phyloP scores from a whole-genome alignment of 176 grass and related monocot species.

The Lolium multiflorum region DNA sequence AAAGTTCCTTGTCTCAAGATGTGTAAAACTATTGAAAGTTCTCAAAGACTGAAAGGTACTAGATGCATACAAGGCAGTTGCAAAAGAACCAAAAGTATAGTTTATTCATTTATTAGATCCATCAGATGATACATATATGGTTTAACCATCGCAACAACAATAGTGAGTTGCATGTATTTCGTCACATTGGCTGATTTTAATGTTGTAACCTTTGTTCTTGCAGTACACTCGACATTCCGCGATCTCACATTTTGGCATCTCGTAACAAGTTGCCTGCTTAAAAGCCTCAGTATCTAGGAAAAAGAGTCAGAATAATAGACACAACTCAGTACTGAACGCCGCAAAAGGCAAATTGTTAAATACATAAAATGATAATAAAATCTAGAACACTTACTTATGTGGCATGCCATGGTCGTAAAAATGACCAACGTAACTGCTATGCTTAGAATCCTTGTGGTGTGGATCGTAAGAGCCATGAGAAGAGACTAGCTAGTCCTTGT shows the following conservation, averaged over 20 bases:
- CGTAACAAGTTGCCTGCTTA: too few relatives aligned
- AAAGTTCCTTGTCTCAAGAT: too few relatives aligned
- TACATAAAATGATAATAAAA: too few relatives aligned
- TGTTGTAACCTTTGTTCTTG: neutral
- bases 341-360: too few relatives aligned
- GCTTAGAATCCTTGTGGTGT: neutral
- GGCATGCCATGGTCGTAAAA: neutral
- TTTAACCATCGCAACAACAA: neutral
- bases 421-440: neutral
- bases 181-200: neutral
- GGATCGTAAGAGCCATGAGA: neutral
- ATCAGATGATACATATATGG: neutral
- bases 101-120: neutral
- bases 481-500: neutral
- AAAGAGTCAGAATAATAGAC: too few relatives aligned
- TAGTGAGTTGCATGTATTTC: neutral
- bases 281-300: too few relatives aligned
- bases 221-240: too few relatives aligned
- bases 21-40: too few relatives aligned
- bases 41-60: too few relatives aligned
- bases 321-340: too few relatives aligned
- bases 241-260: too few relatives aligned
- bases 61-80: neutral
- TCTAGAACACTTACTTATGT: neutral
- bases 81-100: neutral